Evolutionary conservation across 345 rosid species (phyloP).

Genomic region (Moricandia moricandioides): DNA sequence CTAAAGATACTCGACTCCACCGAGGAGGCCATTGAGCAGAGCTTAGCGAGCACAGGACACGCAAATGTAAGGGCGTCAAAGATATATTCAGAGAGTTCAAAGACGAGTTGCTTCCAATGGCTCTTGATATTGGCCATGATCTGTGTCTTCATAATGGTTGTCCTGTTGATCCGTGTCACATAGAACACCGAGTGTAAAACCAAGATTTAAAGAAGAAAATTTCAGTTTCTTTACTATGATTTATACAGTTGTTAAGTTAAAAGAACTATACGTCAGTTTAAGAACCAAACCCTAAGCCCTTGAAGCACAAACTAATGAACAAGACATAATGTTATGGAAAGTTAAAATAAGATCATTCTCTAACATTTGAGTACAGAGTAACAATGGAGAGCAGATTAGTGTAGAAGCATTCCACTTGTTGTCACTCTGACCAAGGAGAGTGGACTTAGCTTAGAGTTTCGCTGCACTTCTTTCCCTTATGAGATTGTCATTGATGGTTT

Average conservation of each 20-base stretch:
- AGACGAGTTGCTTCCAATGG: constrained; percentile 88
- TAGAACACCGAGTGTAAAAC: constrained; percentile 23
- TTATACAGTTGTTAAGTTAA: neutral
- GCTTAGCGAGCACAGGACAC: constrained; percentile 81
- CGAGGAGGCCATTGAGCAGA: constrained; percentile 80
- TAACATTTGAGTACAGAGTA: constrained; percentile 62
- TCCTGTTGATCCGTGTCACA: constrained; percentile 75
- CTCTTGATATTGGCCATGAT: constrained; percentile 68
- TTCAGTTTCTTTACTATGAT: neutral
- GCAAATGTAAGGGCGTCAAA: constrained; percentile 61
- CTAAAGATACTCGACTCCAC: constrained; percentile 80
- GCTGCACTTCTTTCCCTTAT: constrained; percentile 60
- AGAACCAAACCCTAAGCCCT: neutral
- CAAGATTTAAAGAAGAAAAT: neutral
- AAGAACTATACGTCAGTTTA: neutral
- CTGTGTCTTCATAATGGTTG: constrained; percentile 79
- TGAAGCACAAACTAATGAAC: neutral
- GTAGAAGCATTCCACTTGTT: constrained; percentile 64
- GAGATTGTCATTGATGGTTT: constrained; percentile 60
- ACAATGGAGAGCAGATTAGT: constrained; percentile 57
- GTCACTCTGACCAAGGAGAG: constrained; percentile 62
- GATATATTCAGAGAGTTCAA: constrained; percentile 63
- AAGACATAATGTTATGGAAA: neutral
- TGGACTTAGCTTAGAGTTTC: constrained; percentile 61
- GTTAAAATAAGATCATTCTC: neutral